A percentile compares a stretch with the other conserved stretches of the same genome.
Conservation (phyloP, 352 stramenopile species). For the Globisporangium cederbergense region DNA sequence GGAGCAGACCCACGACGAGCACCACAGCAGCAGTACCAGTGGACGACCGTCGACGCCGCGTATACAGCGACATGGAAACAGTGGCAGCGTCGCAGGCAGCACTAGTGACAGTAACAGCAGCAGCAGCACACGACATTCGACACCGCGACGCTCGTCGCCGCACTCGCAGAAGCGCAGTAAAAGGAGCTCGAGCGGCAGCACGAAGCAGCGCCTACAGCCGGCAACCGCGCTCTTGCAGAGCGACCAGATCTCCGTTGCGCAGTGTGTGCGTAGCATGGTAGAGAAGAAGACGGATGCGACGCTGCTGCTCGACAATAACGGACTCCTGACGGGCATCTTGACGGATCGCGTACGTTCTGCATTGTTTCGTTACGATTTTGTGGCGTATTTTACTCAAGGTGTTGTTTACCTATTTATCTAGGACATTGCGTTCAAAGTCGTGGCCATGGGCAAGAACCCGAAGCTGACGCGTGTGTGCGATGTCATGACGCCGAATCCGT, state of each 20-base stretch:
- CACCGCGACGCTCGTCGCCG: conserved; percentile 11
- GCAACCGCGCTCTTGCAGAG: conserved; percentile 68
- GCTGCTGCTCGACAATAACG: conserved; percentile 87
- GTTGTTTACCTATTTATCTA: conserved; percentile 23
- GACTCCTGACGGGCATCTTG: conserved; percentile 92
- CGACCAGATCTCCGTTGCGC: conserved; percentile 63
- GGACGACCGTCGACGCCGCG: neutral
- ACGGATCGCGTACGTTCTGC: conserved; percentile 81
- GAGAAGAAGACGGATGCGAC: conserved; percentile 91
- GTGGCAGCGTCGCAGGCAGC: conserved; percentile 1
- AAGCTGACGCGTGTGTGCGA: conserved; percentile 72
- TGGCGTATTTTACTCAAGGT: neutral
- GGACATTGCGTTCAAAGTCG: conserved; percentile 93
- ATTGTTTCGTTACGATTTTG: neutral
- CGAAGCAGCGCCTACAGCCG: conserved; percentile 57
- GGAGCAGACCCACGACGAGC: neutral
- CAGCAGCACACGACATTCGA: conserved; percentile 4
- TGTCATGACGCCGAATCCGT: conserved; percentile 95
- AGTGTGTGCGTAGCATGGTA: conserved; percentile 84
- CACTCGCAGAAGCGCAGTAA: conserved; percentile 17
- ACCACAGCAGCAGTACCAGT: conserved; percentile 10
- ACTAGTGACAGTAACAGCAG: conserved; percentile 22
- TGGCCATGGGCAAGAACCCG: conserved; percentile 85
- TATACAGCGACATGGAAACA: conserved; percentile 9
- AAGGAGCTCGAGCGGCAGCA: conserved; percentile 18